These are phyloP conservation scores for Metschnikowia santaceciliae DNA, from an alignment of 805 yeast genomes.

Conservation along the genomic window DNA sequence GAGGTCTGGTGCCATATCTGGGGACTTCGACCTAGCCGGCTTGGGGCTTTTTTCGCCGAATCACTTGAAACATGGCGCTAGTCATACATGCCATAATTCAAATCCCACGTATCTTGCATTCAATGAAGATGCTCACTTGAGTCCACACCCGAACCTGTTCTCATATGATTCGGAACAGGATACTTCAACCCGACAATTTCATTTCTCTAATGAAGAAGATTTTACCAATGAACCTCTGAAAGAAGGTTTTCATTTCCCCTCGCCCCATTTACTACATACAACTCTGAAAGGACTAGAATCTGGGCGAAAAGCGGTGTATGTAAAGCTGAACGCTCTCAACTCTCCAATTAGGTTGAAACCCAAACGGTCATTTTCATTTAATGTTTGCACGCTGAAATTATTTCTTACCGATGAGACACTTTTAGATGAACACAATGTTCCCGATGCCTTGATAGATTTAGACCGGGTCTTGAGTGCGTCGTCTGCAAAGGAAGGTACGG, in stretches of 20 bases:
- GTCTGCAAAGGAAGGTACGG: constrained; percentile 10
- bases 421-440: constrained; percentile 31
- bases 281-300: constrained; percentile 4
- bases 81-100: constrained; percentile 5
- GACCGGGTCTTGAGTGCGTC: constrained; percentile 46
- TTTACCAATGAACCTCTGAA: constrained; percentile 21
- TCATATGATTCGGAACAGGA: constrained; percentile 13
- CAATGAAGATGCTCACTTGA: constrained; percentile 5
- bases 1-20: constrained; percentile 84
- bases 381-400: constrained; percentile 21
- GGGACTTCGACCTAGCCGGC: constrained; percentile 63
- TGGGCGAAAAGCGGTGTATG: background rate
- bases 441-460: constrained; percentile 54
- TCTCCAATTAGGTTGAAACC: constrained; percentile 32
- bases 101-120: constrained; percentile 1
- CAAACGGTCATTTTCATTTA: constrained; percentile 20
- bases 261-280: constrained; percentile 2
- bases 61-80: constrained; percentile 1
- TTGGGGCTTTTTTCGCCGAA: constrained; percentile 35
- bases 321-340: constrained; percentile 19
- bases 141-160: constrained; percentile 10
- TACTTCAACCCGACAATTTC: constrained; percentile 22
- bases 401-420: constrained; percentile 30
- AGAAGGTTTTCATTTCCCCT: constrained; percentile 30
- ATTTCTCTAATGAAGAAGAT: constrained; percentile 36